Base-by-base conservation (phyloP, 177 flowering plant species). In the Telopea speciosissima region DNA sequence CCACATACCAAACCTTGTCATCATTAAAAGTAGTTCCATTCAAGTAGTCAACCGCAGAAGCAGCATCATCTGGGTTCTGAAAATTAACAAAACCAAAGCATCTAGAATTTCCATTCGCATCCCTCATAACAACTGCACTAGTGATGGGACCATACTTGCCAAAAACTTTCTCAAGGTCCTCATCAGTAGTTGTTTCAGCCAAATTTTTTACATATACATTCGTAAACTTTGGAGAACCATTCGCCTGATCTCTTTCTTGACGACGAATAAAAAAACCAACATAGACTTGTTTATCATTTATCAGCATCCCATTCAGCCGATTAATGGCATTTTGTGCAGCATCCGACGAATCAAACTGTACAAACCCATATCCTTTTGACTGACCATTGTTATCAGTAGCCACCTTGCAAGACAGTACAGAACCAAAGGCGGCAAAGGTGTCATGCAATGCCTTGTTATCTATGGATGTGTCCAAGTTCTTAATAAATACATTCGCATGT, bases 1-100 rank as follows among this genome's bases (percentile, higher is more conserved):
- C 95, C 12, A 89, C 97, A 79, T 80, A 92, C 88, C 80, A 82
- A 65, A 83, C 80, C 76, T 84, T 87, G 59, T 87, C 93, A 70
- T 78, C 83, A 54, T 69, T 71, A 12, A 65, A 25, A 65, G 75
- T 73, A 26, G 72, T 66, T n/a, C 90, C 95, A 79, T 89, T 88
- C 80, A 90, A 61, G 23, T 81, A 79, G 75, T 78, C 83, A 71
- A 81, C 81, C 52, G 83, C 83, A 70, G 69, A 33, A 68, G 83
- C 79, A 44, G 83, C 83, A 78, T 76, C 80, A 71, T 78, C 81
- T 9, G 83, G 75, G 62, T 76, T 81, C 73, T 68, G 66, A 63
- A 81, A 81, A 68, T 78, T 81, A 42, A 81, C 75, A 74, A 81
- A 81, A 54, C 83, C 83, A 69, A 81, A 81, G 26, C 81, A 68